Conservation (phyloP, 2,329 filamentous ascomycete genomes). For the Microsporum canis region DNA sequence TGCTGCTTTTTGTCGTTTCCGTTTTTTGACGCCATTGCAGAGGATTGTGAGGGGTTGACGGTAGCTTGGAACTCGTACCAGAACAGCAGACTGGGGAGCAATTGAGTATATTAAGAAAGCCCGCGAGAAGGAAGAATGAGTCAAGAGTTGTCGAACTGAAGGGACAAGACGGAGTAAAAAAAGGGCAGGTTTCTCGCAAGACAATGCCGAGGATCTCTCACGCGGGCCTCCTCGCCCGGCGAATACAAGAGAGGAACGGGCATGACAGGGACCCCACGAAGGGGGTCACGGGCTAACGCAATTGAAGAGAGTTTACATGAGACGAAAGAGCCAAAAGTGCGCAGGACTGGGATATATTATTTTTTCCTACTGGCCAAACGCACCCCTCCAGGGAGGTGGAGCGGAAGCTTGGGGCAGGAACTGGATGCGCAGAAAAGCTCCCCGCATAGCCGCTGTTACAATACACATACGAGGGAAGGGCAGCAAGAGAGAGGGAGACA, state of each 20-base stretch:
- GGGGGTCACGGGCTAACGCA: background rate
- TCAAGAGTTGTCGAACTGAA: background rate
- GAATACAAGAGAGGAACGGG: background rate
- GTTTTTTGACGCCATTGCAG: constrained; percentile 8
- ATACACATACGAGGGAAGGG: background rate
- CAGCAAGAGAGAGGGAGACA: background rate
- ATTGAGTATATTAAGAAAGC: background rate
- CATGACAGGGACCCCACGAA: background rate
- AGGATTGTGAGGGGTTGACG: background rate
- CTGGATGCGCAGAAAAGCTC: background rate
- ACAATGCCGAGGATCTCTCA: constrained; percentile 1
- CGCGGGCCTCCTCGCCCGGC: background rate
- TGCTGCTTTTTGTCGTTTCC: constrained; percentile 41
- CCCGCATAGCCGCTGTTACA: constrained; percentile 1
- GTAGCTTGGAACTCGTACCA: background rate
- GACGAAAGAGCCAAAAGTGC: background rate
- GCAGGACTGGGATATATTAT: background rate
- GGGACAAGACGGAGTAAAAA: background rate
- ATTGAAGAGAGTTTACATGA: constrained; percentile 3
- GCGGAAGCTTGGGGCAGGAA: constrained; percentile 2
- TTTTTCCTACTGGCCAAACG: constrained; percentile 1
- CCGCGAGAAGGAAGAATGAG: background rate
- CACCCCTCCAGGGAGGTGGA: background rate
- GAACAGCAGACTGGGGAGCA: background rate
- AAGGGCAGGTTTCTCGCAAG: background rate